These are phyloP conservation scores for Colletotrichum sp. DNA, from an alignment of 2,329 filamentous ascomycete genomes.

Conservation along the genomic window DNA sequence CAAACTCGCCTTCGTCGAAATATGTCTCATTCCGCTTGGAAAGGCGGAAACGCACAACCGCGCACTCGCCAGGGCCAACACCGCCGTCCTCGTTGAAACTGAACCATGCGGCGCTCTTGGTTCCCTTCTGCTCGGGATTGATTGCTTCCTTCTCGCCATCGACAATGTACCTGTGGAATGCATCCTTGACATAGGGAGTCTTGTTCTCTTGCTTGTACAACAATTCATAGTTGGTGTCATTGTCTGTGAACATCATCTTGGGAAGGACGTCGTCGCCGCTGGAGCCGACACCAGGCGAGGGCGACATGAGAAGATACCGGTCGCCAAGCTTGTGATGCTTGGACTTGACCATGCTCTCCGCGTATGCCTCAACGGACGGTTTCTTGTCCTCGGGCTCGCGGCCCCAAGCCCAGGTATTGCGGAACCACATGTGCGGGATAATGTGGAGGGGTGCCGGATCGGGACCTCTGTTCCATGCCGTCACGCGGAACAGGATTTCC, in stretches of 20 bases:
- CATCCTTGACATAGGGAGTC: slow-evolving; percentile 90
- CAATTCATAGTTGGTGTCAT: slow-evolving; percentile 84
- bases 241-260: slow-evolving; percentile 89
- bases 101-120: slow-evolving; percentile 92
- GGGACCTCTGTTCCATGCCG: slow-evolving; percentile 93
- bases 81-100: slow-evolving; percentile 89
- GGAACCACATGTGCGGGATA: slow-evolving; percentile 93
- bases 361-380: slow-evolving; percentile 74
- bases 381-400: slow-evolving; percentile 77
- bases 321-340: slow-evolving; percentile 82
- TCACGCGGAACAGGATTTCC: slow-evolving; percentile 91
- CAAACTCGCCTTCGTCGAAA: slow-evolving; percentile 90
- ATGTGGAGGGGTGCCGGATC: slow-evolving; percentile 93
- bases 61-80: slow-evolving; percentile 88
- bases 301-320: slow-evolving; percentile 83
- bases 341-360: slow-evolving; percentile 74
- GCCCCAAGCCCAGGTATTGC: slow-evolving; percentile 97
- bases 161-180: slow-evolving; percentile 88
- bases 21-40: slow-evolving; percentile 78
- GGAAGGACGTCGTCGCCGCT: slow-evolving; percentile 86
- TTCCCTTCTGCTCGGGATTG: slow-evolving; percentile 81
- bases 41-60: slow-evolving; percentile 90
- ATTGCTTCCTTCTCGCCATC: slow-evolving; percentile 79
- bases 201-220: slow-evolving; percentile 82
- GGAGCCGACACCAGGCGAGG: slow-evolving; percentile 83